Percentiles rank a stretch among this genome's conserved stretches.
phyloP scores from a whole-genome alignment of 352 stramenopile genomes.

The Salisapilia sapeloensis region DNA sequence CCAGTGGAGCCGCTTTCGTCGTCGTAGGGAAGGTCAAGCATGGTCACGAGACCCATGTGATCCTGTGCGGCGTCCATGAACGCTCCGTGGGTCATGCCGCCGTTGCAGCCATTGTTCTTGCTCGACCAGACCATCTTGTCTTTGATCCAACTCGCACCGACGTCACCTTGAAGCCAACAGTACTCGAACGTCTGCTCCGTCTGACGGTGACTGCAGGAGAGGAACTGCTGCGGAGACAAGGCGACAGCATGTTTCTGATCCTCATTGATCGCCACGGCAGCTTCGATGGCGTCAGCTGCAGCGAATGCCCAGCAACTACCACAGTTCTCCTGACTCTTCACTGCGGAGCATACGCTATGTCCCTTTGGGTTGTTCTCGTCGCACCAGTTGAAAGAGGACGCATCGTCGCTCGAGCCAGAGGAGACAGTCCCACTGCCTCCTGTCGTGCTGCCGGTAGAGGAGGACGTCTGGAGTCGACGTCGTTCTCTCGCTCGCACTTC shows the following conservation, averaged over 20 bases:
- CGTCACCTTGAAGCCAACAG: conserved; percentile 36
- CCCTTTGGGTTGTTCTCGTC: conserved; percentile 36
- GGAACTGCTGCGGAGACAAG: conserved; percentile 62
- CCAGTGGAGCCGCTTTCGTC: conserved; percentile 8
- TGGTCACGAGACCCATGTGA: conserved; percentile 38
- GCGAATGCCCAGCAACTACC: conserved; percentile 74
- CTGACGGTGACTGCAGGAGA: conserved; percentile 43
- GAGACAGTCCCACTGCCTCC: conserved; percentile 6
- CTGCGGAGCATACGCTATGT: conserved; percentile 42
- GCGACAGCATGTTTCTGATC: conserved; percentile 36
- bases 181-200: conserved; percentile 61
- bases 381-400: conserved; percentile 44
- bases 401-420: conserved; percentile 7
- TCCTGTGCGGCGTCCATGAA: conserved; percentile 55
- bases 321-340: conserved; percentile 74
- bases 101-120: conserved; percentile 55
- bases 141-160: conserved; percentile 36
- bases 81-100: conserved; percentile 66
- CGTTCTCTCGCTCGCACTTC: conserved; percentile 19
- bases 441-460: conserved; percentile 7
- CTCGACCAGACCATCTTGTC: conserved; percentile 59
- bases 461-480: conserved; percentile 8
- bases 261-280: conserved; percentile 42
- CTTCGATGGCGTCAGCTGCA: conserved; percentile 60
- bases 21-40: conserved; percentile 58